Percentiles rank a stretch among this genome's conserved stretches.
Conservation (phyloP, 768 basidiomycete species). For the Mycena epipterygia region DNA sequence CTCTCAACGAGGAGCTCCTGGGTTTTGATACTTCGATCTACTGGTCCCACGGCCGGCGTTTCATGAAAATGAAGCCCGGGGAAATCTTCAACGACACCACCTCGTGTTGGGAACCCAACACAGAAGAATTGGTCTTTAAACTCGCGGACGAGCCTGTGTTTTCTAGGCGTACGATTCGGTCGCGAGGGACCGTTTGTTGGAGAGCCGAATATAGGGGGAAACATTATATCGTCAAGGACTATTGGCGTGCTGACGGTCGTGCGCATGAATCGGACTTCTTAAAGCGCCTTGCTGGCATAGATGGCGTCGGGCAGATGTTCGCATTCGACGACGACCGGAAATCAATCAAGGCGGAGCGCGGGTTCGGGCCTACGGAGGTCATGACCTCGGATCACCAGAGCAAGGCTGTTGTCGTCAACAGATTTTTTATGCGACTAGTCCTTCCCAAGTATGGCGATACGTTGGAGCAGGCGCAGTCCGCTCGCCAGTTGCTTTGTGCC, state of each 20-base stretch:
- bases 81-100: not conserved
- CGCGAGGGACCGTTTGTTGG: slow-evolving; percentile 43
- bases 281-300: slow-evolving; percentile 20
- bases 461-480: slow-evolving; percentile 26
- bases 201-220: slow-evolving; percentile 5
- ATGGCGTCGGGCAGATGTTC: slow-evolving; percentile 38
- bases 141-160: slow-evolving; percentile 21
- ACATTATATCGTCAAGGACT: slow-evolving; percentile 38
- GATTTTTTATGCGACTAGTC: slow-evolving; percentile 30
- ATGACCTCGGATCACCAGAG: not conserved
- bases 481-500: slow-evolving; percentile 30
- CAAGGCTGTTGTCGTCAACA: slow-evolving; percentile 7
- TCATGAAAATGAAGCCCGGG: slow-evolving; percentile 14
- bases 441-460: slow-evolving; percentile 31
- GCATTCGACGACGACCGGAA: slow-evolving; percentile 13
- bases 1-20: slow-evolving; percentile 31
- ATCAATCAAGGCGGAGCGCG: slow-evolving; percentile 14
- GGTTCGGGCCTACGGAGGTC: not conserved
- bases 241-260: slow-evolving; percentile 33
- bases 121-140: not conserved
- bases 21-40: slow-evolving; percentile 42
- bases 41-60: slow-evolving; percentile 29
- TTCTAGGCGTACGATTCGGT: slow-evolving; percentile 32
- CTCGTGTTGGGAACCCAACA: slow-evolving; percentile 1
- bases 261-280: slow-evolving; percentile 30